A percentile compares a stretch with the other conserved stretches of the same genome.
These are phyloP conservation scores for Incumbomyces lentus DNA, from an alignment of 2,329 filamentous ascomycete genomes.

Conservation along the genomic window DNA sequence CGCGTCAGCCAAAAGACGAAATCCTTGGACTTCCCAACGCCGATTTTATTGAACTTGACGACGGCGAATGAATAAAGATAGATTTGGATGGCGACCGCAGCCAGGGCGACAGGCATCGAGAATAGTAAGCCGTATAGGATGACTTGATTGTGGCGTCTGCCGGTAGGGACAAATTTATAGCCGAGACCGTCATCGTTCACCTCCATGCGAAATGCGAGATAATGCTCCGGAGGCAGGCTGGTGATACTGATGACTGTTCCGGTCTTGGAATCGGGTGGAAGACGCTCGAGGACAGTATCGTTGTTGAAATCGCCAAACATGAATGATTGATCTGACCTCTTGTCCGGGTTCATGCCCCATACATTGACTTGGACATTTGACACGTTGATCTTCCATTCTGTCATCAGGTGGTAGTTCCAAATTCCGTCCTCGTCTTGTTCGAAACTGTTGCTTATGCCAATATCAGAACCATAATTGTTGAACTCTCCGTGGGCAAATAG, in stretches of 20 bases:
- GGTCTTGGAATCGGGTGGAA: slow-evolving; percentile 5
- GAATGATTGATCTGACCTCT: slow-evolving; percentile 7
- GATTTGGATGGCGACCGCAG: not conserved
- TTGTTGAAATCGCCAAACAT: slow-evolving; percentile 9
- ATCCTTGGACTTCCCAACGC: slow-evolving; percentile 7
- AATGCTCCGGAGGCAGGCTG: too few relatives aligned
- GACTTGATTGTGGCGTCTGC: slow-evolving; percentile 4
- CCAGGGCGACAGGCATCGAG: slow-evolving; percentile 7
- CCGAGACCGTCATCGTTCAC: slow-evolving; percentile 10
- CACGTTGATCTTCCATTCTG: slow-evolving; percentile 6
- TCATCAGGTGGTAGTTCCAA: slow-evolving; percentile 9
- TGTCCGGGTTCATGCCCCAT: slow-evolving; percentile 14
- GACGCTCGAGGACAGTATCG: slow-evolving; percentile 8
- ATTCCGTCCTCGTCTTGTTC: slow-evolving; percentile 21
- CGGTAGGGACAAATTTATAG: slow-evolving; percentile 5
- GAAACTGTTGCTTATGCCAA: slow-evolving; percentile 40
- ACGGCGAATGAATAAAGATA: slow-evolving; percentile 8
- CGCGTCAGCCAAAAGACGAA: slow-evolving; percentile 19
- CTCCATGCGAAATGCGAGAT: not conserved
- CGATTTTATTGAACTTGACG: slow-evolving; percentile 10
- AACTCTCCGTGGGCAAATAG: slow-evolving; percentile 43
- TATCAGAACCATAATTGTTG: slow-evolving; percentile 47
- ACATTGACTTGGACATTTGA: slow-evolving; percentile 9
- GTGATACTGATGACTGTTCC: slow-evolving; percentile 6
- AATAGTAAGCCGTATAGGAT: slow-evolving; percentile 7